phyloP scores from a whole-genome alignment of 345 rosid genomes.

The Angophora floribunda region DNA sequence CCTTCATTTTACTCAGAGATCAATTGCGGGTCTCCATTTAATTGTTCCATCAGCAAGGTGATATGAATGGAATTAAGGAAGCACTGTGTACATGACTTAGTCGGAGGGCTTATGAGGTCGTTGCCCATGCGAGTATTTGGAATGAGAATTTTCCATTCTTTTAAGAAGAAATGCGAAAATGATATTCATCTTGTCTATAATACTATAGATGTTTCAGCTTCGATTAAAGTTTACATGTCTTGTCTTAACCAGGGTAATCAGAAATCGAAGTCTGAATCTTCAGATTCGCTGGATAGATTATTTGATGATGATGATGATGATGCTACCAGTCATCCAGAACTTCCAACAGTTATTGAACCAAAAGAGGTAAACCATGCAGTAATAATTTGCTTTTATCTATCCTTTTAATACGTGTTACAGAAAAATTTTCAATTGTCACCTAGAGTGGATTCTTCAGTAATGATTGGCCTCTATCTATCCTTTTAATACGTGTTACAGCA shows the following conservation, averaged over 20 bases:
- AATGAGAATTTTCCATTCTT: not conserved
- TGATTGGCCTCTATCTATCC: not conserved
- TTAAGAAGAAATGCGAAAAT: not conserved
- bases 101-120: not conserved
- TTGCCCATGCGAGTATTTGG: not conserved
- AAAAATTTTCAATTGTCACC: too few species aligned
- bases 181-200: not conserved
- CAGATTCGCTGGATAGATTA: slow-evolving; percentile 18
- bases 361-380: slow-evolving; percentile 36
- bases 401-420: too few species aligned
- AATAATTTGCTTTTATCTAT: not conserved
- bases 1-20: not conserved
- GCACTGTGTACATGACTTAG: not conserved
- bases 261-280: slow-evolving; percentile 8
- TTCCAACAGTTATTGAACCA: slow-evolving; percentile 15
- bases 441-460: not conserved
- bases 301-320: slow-evolving; percentile 27
- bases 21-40: not conserved
- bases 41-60: not conserved
- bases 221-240: not conserved
- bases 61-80: not conserved
- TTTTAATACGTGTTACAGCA: not conserved
- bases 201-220: not conserved
- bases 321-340: slow-evolving; percentile 8
- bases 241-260: not conserved